Evolutionary conservation across 139 green algal genomes (phyloP), one percentile per base, ranked within the genome.

Genomic region (Nannochloris sp.): DNA sequence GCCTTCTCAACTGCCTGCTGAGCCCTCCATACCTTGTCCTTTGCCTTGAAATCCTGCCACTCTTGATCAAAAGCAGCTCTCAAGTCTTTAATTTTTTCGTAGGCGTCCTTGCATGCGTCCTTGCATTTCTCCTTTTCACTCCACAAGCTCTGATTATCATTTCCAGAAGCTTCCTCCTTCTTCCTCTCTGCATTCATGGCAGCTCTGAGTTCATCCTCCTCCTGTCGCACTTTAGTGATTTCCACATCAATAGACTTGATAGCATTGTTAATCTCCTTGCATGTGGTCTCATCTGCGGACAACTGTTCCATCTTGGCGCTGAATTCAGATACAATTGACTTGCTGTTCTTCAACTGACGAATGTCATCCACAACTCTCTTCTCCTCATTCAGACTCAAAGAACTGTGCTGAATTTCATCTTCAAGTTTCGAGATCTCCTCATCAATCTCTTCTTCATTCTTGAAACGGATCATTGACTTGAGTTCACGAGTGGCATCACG

Each of bases 71-170:
- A 60, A 50, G 67, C 65, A 19, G 65, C 65, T 1, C 71, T 66
- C 50, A 78, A 29, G 31, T 78, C 71, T 65, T 73, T 57, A 40
- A 78, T 78, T 37, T 78, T 78, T 53, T 78, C 57, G 59, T 78
- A 78, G 5, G 71, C 71, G 1, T 66, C 36, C 65, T 78, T 78
- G 65, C 71, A 78, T 5, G 70, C 40, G 63, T 78, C 71, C 24
- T 66, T 62, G 58, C 23, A 70, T 64, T 76, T 64, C n/a, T 76
- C 62, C 23, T 56, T 48, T 43, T 72, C 63, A 24, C 43, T 54
- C 34, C 70, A 67, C 19, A 76, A 53, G 1, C 25, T 58, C 2
- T 57, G 63, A 49, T 71, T 58, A 62, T 49, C 50, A 19, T 19
- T 16, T 36, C 23, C 29, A 44, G 21, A 36, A 8, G 19, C 49